Evolutionary conservation across 306 rosid genomes (phyloP), one percentile per base, ranked within the genome.

Genomic region (Rosa rugosa): DNA sequence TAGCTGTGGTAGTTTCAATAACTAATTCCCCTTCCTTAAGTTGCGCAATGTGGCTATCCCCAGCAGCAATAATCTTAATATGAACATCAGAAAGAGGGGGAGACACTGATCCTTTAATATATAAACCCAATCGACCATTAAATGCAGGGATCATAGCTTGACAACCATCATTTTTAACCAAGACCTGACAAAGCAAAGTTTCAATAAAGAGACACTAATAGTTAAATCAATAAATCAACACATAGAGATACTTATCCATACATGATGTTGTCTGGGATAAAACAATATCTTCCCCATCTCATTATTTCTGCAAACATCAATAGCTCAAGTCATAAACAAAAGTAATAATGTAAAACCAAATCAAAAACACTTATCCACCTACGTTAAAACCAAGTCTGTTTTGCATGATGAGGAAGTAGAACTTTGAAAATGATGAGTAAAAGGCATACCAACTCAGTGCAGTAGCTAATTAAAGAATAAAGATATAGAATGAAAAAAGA

Each of bases 41-140:
- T 63, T 84, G 84, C 75, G 93, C 88, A 82, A 85, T 64, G 72
- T 79, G 80, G 88, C 99, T 90, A 72, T 87, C 91, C 68, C 91
- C 97, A 80, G 87, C 90, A 56, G 98, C 92, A 77, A 91, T 81
- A 81, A 96, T 71, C 79, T 86, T 86, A 75, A 96, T 81, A 83
- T 85, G 92, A 64, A 96, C 94, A 20, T 86, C 97, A 82, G 96
- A 84, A 85, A 90, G 84, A 11, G 96, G 94, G 77, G 98, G 99
- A 62, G 90, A 87, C 81, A 93, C 96, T 34, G 96, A 87, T 86
- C 99, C 99, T 80, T 89, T 92, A 72, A 91, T 83, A 77, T 91
- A 93, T 45, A 90, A 82, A 75, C 99, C 99, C 84, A 69, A 67
- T 72, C 94, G 88, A 77, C 94, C 90, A 85, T 85, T 79, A 85